Base-by-base conservation (phyloP, 2,329 filamentous ascomycete species). In the Colletotrichum gloeosporioides region DNA sequence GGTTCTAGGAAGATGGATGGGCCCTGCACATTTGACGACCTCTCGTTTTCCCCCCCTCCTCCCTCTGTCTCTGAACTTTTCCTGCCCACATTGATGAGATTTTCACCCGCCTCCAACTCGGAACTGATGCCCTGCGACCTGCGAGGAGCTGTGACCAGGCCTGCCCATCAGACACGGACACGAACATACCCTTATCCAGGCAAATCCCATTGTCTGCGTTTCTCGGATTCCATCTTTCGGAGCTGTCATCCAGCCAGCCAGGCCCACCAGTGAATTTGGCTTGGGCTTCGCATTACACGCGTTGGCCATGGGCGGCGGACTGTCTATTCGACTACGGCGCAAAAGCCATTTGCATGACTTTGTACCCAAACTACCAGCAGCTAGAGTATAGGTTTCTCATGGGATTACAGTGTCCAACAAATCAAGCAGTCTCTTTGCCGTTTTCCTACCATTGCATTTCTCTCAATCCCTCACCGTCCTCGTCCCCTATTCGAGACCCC, bases 291-390 rank as follows among this genome's bases (percentile, higher is more conserved):
- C 75, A 72, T 72, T 76, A 80, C 83, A 82, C 77, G 81, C 82
- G 76, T 32, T 77, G 80, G 80, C 78, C 78, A 73, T 63, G 76
- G 77, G 68, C 81, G 81, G 79, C 83, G 69, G 67, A 22, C 18
- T 69, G 22, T 63, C 65, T 59, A 49, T 32, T 67, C 65, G 25
- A 36, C 29, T 36, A 53, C 59, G 44, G 44, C 44, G 44, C 44
- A 53, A 22, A 69, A 70, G 39, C 79, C 80, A 83, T 82, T 87
- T 88, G 87, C 87, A 88, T 83, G 85, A 83, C 84, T 86, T 86
- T 85, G 86, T 87, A 85, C 85, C 83, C 82, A 82, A 84, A 82
- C 80, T 82, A 82, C 82, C 80, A 81, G 82, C 83, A 81, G 80
- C 82, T 83, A 82, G 80, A 63, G 55, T 57, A n/a, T 61, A 64